Base-by-base conservation (phyloP, 331 rosid genomes). In the Cydonia oblonga region DNA sequence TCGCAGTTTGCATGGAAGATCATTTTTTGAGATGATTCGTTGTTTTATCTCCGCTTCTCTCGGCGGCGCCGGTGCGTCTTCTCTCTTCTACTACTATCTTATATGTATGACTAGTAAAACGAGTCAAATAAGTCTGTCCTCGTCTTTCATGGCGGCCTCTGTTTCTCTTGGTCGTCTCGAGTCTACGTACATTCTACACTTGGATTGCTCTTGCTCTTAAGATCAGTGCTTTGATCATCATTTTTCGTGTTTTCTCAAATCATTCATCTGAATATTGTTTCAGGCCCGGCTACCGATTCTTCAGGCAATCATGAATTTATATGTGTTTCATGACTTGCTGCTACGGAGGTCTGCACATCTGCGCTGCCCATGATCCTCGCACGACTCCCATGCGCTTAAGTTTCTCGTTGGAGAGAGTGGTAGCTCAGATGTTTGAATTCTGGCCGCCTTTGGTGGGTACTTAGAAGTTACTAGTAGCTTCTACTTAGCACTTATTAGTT, bases 361-460 rank as follows among this genome's bases (percentile, higher is more conserved):
- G 75, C 70, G 80, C 88, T 23, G 26, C 53, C 22, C 19, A 66
- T 77, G 78, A 81, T 77, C 77, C 82, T 80, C 80, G 76, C 89
- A 79, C 74, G 29, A 59, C 56, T 54, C 69, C 22, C 29, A 67
- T 78, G 79, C 53, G 80, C 67, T 81, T 82, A 79, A 79, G 46
- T 73, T 71, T 76, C 69, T 68, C 71, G 25, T 61, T 54, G 33
- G 77, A 80, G 85, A 80, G 71, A 75, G 75, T 72, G 80, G 79
- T 71, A 76, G 78, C 80, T 58, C 81, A 62, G 46, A 70, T 73
- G 81, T 73, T 71, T 64, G 84, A 63, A 59, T 75, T 75, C 78
- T 76, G 81, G 88, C 73, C 81, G 81, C 86, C 81, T 42, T 62
- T 79, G 73, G 86, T 86, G 7, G 90, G 82, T 76, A 86, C 89